Evolutionary conservation across 306 rosid genomes (phyloP).

Genomic region (Dalbergia cultrata): DNA sequence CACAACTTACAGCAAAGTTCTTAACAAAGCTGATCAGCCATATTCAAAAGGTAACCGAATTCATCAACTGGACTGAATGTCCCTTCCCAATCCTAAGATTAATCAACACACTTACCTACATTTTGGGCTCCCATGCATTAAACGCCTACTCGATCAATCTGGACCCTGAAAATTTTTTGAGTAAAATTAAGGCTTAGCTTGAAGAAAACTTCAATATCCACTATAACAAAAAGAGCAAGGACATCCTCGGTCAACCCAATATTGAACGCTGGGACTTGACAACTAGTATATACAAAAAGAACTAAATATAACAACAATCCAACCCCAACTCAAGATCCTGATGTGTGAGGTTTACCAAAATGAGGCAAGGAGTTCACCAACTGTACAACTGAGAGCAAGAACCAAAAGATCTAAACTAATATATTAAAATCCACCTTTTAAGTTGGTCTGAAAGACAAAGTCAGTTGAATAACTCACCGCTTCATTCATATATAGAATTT

Average conservation of each 20-base stretch:
- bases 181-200: conserved; percentile 69
- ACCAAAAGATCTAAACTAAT: conserved; percentile 42
- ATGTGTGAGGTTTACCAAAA: conserved; percentile 40
- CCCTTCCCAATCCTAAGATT: conserved; percentile 49
- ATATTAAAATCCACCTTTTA: conserved; percentile 28
- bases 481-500: conserved; percentile 53
- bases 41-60: conserved; percentile 35
- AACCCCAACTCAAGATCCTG: conserved; percentile 35
- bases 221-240: conserved; percentile 35
- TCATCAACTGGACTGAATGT: conserved; percentile 30
- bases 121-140: conserved; percentile 61
- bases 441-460: conserved; percentile 50
- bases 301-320: conserved; percentile 33
- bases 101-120: conserved; percentile 66
- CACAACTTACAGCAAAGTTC: conserved; percentile 58
- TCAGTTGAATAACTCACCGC: conserved; percentile 78
- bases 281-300: conserved; percentile 25
- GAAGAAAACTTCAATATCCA: conserved; percentile 47
- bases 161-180: conserved; percentile 78
- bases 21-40: conserved; percentile 44
- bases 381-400: conserved; percentile 44
- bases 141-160: conserved; percentile 64
- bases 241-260: conserved; percentile 42
- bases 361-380: conserved; percentile 31
- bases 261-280: conserved; percentile 7